Conservation (phyloP, 1,284 basidiomycete species). For the Ganoderma meredithae region DNA sequence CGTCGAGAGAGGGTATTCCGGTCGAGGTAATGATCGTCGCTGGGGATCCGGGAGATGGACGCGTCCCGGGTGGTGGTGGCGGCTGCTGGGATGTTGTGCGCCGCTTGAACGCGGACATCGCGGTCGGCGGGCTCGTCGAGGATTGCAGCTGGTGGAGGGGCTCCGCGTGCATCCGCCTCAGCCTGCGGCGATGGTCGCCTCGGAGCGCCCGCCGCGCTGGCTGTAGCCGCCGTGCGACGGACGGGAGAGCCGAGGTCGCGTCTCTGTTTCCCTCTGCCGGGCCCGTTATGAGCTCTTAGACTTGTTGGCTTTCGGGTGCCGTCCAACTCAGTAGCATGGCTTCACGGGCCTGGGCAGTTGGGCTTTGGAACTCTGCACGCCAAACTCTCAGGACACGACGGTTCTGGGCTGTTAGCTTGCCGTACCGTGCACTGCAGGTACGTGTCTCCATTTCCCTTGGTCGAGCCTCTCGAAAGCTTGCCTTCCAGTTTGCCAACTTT, state of each 20-base stretch:
- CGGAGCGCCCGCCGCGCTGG: background rate
- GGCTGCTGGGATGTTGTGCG: constrained; percentile 55
- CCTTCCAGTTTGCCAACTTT: constrained; percentile 46
- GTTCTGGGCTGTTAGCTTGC: background rate
- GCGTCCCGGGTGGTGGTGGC: constrained; percentile 63
- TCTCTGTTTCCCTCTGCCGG: background rate
- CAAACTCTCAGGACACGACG: background rate
- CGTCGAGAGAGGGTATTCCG: constrained; percentile 95
- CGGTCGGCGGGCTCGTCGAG: background rate
- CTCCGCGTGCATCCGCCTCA: no score
- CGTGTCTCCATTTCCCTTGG: background rate
- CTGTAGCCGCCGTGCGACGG: background rate
- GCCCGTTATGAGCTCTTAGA: background rate
- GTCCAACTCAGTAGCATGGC: background rate
- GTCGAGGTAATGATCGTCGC: constrained; percentile 79
- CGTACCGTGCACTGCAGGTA: constrained; percentile 20
- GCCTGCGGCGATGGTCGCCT: background rate
- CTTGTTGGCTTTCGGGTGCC: background rate
- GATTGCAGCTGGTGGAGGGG: background rate
- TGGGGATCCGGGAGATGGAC: constrained; percentile 66
- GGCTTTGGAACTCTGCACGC: background rate
- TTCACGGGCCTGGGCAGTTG: background rate
- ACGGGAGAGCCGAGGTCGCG: background rate
- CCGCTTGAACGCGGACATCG: constrained; percentile 89
- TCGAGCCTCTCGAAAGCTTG: background rate